Evolutionary conservation across 192 early-diverging fungal genomes (phyloP), one percentile per base, ranked within the genome.

Genomic region (Coemansia sp.): DNA sequence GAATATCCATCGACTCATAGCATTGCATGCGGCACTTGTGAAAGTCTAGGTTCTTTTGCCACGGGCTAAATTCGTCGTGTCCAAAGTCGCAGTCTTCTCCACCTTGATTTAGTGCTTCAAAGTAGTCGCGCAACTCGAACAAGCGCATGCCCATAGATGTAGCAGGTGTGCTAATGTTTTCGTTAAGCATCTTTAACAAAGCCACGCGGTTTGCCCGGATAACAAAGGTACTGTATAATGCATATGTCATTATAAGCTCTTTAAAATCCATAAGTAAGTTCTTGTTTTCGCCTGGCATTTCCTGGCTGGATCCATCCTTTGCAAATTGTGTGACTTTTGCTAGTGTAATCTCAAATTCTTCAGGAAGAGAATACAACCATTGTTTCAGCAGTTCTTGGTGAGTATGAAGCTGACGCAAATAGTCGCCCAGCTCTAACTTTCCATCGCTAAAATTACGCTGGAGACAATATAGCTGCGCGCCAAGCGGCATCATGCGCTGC

Each of bases 401-500:
- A 6, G 64, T 21, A 23, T 69, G 71, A 57, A 79, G 46, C 17
- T 56, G 62, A 22, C 71, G 71, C 36, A 79, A 24, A 23, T 74
- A 79, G 57, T 54, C 61, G 46, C 56, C 53, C 42, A 79, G 51
- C 14, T 68, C 24, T 30, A 70, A n/a, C 20, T 33, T 63, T 21
- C 56, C 67, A 10, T 68, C 61, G 57, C 71, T 64, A 50, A 71
- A 74, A 10, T 57, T 46, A 61, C 68, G 57, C 59, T 79, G 77
- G 6, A 79, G 39, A 23, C 63, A 55, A 55, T 79, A 79, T 8
- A 79, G 51, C 42, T 71, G 64, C 0, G 77, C 77, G 27, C 71
- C 77, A 21, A 80, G 61, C 5, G 77, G 77, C 46, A 80, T 54
- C 77, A 80, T 80, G 21, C 72, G 77, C 63, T 80, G 78, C n/a